A percentile compares a stretch with the other conserved stretches of the same genome.
phyloP scores from a whole-genome alignment of 495 filamentous ascomycete genomes.

The Talaromyces stipitatus region DNA sequence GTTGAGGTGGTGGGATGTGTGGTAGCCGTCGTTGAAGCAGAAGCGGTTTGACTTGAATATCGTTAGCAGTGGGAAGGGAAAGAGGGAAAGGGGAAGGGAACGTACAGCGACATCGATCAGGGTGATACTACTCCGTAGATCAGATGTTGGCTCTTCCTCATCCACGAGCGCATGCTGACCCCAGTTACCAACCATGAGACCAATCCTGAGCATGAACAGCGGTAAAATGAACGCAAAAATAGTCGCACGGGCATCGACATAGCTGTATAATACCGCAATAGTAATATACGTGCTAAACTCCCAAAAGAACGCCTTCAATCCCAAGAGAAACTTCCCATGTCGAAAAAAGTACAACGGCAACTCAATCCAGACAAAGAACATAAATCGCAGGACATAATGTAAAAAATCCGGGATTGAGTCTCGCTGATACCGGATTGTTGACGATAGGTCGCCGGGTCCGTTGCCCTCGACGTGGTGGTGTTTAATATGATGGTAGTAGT shows the following conservation, averaged over 20 bases:
- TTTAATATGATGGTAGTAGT: slow-evolving; percentile 81
- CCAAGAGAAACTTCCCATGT: slow-evolving; percentile 44
- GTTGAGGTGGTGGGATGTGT: slow-evolving; percentile 71
- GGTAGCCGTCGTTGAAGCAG: slow-evolving; percentile 73
- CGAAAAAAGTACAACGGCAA: slow-evolving; percentile 64
- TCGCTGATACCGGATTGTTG: slow-evolving; percentile 69
- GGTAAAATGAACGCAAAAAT: slow-evolving; percentile 55
- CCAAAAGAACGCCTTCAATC: slow-evolving; percentile 44
- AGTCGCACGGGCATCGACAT: slow-evolving; percentile 43
- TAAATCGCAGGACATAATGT: slow-evolving; percentile 63
- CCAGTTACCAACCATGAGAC: slow-evolving; percentile 70
- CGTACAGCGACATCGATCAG: slow-evolving; percentile 64
- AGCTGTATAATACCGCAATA: slow-evolving; percentile 39
- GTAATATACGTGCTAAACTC: slow-evolving; percentile 46
- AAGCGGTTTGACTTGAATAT: slow-evolving; percentile 54
- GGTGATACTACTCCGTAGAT: slow-evolving; percentile 64
- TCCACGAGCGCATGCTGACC: slow-evolving; percentile 71
- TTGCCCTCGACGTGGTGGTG: slow-evolving; percentile 80
- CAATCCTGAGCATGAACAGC: slow-evolving; percentile 49
- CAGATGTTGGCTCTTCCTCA: slow-evolving; percentile 56
- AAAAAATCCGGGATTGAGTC: slow-evolving; percentile 56
- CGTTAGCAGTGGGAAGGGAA: background rate
- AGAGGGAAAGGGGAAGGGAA: slow-evolving; percentile 8
- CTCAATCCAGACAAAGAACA: slow-evolving; percentile 65
- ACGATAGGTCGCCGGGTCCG: slow-evolving; percentile 66